These are phyloP conservation scores for Nematocida sp. DNA, from an alignment of 371 early-diverging fungal genomes.

Conservation along the genomic window DNA sequence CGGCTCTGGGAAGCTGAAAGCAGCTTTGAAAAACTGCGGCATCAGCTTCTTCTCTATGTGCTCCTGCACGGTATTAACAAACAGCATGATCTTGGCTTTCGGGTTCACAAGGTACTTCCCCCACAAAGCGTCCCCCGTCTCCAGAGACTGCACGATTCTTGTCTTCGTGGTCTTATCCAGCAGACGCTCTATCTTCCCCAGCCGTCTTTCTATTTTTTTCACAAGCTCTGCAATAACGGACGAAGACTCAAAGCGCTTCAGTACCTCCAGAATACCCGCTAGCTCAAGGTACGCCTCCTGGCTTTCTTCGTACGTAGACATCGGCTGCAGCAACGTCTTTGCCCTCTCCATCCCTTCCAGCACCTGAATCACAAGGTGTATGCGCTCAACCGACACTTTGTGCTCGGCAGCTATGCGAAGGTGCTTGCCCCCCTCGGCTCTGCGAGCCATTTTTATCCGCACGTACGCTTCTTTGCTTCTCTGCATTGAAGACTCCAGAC, in stretches of 20 bases:
- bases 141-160: neutral
- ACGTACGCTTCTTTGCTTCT: slow-evolving; percentile 40
- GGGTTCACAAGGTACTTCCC: neutral
- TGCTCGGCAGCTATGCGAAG: neutral
- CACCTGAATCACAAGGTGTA: slow-evolving; percentile 2
- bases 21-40: neutral
- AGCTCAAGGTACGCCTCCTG: neutral
- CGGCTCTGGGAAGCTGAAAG: neutral
- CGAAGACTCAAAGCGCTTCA: neutral
- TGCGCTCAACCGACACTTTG: slow-evolving; percentile 29
- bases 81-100: neutral
- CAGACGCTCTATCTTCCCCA: slow-evolving; percentile 3
- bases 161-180: slow-evolving; percentile 3
- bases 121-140: neutral
- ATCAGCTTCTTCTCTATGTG: neutral
- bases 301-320: neutral
- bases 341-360: slow-evolving; percentile 25
- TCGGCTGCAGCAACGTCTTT: neutral
- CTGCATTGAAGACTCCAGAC: neutral
- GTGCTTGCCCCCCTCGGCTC: neutral
- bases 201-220: neutral
- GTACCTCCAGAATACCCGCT: neutral
- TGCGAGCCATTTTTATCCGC: slow-evolving; percentile 40
- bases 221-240: neutral
- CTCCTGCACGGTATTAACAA: neutral